Evolutionary conservation across 169 alveolate genomes (phyloP).

Genomic region (Theileria orientalis): DNA sequence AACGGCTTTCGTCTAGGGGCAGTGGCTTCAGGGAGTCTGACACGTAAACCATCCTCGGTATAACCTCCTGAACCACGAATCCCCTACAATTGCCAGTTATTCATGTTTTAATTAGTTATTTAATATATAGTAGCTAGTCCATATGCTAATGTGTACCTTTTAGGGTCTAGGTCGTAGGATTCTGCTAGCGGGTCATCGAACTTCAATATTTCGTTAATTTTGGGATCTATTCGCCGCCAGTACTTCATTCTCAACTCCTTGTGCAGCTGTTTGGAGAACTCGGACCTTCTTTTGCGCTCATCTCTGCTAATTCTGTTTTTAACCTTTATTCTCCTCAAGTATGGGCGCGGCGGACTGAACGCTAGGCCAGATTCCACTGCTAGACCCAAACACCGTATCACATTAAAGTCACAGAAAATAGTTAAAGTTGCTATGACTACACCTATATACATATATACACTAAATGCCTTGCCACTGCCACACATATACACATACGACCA

Average conservation of each 20-base stretch:
- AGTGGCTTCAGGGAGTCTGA: conserved; percentile 19
- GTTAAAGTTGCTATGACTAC: conserved; percentile 10
- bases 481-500: neutral
- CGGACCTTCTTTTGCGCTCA: conserved; percentile 55
- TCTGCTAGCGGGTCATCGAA: conserved; percentile 20
- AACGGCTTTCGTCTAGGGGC: conserved; percentile 24
- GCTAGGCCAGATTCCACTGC: conserved; percentile 4
- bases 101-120: no score
- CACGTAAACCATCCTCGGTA: conserved; percentile 52
- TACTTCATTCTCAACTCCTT: conserved; percentile 62
- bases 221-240: conserved; percentile 53
- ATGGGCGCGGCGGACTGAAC: conserved; percentile 43
- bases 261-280: conserved; percentile 56
- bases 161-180: conserved; percentile 54
- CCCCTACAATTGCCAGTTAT: conserved; percentile 24
- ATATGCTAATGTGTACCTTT: conserved; percentile 37
- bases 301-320: conserved; percentile 48
- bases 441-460: conserved; percentile 4
- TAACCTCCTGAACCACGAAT: conserved; percentile 63
- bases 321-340: conserved; percentile 43
- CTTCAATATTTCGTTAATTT: conserved; percentile 43
- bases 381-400: neutral
- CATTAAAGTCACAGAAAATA: neutral
- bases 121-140: no score
- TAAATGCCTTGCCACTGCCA: neutral